A percentile compares a stretch with the other conserved stretches of the same genome.
Evolutionary conservation across 2,329 filamentous ascomycete genomes (phyloP).

Genomic region (Calycina herbarum): DNA sequence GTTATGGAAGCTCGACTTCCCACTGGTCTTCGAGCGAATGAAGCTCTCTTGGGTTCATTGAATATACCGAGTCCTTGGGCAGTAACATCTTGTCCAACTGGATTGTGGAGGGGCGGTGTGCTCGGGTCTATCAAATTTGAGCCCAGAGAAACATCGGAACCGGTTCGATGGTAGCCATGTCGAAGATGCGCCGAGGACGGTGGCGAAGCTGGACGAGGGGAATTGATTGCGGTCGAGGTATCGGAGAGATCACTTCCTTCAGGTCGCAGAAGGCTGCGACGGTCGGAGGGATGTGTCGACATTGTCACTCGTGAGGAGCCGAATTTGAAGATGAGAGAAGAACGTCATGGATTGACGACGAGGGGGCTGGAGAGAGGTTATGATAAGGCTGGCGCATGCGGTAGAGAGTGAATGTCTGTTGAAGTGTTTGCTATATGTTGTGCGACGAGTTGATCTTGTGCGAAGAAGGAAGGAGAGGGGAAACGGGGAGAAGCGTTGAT

Average conservation of each 20-base stretch:
- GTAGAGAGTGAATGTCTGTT: neutral
- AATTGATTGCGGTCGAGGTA: constrained; percentile 8
- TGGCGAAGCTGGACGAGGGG: neutral
- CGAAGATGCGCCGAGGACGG: neutral
- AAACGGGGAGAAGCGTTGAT: neutral
- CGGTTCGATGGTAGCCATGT: constrained; percentile 12
- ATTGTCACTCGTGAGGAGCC: neutral
- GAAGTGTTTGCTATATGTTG: neutral
- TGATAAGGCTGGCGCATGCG: neutral
- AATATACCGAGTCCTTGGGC: constrained; percentile 9
- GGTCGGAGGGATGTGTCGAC: neutral
- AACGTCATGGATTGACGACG: neutral
- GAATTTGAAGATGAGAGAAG: neutral
- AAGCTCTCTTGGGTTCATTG: neutral
- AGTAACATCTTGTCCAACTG: neutral
- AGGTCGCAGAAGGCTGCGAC: neutral
- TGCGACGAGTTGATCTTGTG: neutral
- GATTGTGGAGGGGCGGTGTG: neutral
- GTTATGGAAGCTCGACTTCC: constrained; percentile 6
- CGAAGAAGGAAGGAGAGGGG: neutral
- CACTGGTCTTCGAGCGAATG: constrained; percentile 13
- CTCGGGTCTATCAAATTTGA: neutral
- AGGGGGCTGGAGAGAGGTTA: neutral
- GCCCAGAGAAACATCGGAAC: constrained; percentile 7
- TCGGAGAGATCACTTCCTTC: constrained; percentile 12